Percentiles rank a stretch among this genome's conserved stretches.
Evolutionary conservation across 345 rosid genomes (phyloP).

Genomic region (Angophora floribunda): DNA sequence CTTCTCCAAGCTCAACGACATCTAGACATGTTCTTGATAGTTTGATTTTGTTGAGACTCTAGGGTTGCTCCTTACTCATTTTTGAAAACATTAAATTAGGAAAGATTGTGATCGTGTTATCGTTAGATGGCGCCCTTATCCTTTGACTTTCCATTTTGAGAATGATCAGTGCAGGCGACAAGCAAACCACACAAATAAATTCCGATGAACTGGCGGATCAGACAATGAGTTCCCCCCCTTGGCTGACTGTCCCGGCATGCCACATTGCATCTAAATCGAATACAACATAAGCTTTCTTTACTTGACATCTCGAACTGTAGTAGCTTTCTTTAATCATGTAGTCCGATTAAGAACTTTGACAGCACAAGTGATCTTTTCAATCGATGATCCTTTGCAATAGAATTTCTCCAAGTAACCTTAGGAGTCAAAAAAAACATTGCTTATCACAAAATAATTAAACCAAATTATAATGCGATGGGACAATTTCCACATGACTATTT

Average conservation of each 20-base stretch:
- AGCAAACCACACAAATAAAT: neutral
- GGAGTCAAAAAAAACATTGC: neutral
- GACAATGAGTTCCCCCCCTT: neutral
- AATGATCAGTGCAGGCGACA: neutral
- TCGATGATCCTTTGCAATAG: neutral
- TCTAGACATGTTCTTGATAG: neutral
- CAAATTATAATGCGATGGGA: neutral
- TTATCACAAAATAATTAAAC: neutral
- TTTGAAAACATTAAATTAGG: neutral
- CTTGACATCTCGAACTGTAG: neutral
- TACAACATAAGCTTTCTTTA: neutral
- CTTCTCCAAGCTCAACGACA: neutral
- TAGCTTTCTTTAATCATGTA: neutral
- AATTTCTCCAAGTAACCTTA: neutral
- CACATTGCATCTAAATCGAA: neutral
- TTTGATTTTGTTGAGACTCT: neutral
- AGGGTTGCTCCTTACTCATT: neutral
- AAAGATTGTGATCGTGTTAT: neutral
- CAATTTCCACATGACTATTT: neutral
- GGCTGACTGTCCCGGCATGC: neutral
- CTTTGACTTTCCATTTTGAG: neutral
- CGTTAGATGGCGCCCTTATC: neutral
- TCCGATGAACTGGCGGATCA: neutral
- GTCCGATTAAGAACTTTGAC: neutral
- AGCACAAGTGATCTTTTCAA: neutral